Conservation (phyloP, 768 basidiomycete species). For the Calocera viscosa region DNA sequence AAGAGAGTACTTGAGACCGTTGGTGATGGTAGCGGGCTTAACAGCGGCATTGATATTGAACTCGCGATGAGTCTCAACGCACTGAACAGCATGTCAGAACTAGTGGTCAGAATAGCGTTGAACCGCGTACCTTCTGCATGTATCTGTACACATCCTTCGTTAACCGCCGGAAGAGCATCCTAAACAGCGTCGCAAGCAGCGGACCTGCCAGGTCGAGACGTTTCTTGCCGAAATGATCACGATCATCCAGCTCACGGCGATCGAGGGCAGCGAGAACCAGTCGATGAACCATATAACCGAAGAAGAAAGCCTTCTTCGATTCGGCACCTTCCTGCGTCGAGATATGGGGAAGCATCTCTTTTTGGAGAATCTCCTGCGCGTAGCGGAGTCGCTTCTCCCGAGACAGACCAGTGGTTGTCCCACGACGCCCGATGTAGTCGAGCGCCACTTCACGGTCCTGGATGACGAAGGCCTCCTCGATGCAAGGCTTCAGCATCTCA, state of each 20-base stretch:
- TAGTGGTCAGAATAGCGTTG: background rate
- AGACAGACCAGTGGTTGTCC: conserved; percentile 83
- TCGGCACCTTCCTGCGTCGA: conserved; percentile 92
- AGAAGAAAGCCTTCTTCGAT: conserved; percentile 98
- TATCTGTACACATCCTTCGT: conserved; percentile 96
- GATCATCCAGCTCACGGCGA: conserved; percentile 90
- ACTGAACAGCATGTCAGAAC: conserved; percentile 38
- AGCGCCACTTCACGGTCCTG: conserved; percentile 89
- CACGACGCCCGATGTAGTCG: conserved; percentile 97
- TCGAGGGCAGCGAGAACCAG: conserved; percentile 86
- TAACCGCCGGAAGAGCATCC: conserved; percentile 92
- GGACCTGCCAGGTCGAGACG: conserved; percentile 93
- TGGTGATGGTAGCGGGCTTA: conserved; percentile 93
- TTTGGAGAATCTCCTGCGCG: conserved; percentile 94
- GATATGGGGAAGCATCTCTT: conserved; percentile 96
- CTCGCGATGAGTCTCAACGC: conserved; percentile 90
- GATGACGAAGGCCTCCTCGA: conserved; percentile 96
- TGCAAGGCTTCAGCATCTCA: conserved; percentile 96
- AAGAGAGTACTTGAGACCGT: conserved; percentile 93
- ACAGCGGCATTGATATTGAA: conserved; percentile 86
- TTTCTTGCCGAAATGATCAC: conserved; percentile 99
- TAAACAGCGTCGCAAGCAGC: conserved; percentile 88
- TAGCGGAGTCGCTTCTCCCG: conserved; percentile 88
- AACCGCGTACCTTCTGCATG: conserved; percentile 68
- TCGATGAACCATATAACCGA: conserved; percentile 98